Percentiles rank a stretch among this genome's conserved stretches.
These are phyloP conservation scores for Aspergillus baeticus DNA, from an alignment of 495 filamentous ascomycete species.

Conservation along the genomic window DNA sequence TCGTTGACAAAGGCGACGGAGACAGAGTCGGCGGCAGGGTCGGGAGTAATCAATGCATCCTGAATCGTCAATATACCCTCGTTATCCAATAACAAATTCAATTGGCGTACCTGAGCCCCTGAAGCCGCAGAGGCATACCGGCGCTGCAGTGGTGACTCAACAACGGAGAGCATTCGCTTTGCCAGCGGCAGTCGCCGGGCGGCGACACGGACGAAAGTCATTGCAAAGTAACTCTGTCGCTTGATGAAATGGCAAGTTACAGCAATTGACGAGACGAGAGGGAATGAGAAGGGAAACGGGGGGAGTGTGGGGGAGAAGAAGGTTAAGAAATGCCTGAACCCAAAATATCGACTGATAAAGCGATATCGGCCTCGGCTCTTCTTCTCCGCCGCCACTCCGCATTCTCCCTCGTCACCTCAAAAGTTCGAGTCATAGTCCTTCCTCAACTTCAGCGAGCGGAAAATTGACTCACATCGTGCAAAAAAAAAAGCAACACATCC, in stretches of 20 bases:
- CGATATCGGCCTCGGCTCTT: conserved; percentile 33
- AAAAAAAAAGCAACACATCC: neutral
- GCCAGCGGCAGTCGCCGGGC: conserved; percentile 41
- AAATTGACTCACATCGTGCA: neutral
- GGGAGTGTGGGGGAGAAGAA: conserved; percentile 1
- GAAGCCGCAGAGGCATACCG: conserved; percentile 34
- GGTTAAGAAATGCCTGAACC: conserved; percentile 3
- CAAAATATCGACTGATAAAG: conserved; percentile 6
- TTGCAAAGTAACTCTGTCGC: conserved; percentile 1
- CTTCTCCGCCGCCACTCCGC: conserved; percentile 15
- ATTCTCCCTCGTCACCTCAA: conserved; percentile 1
- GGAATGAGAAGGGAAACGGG: conserved; percentile 5
- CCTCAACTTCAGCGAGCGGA: neutral
- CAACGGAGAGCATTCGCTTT: conserved; percentile 26
- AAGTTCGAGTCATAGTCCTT: neutral
- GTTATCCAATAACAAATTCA: neutral
- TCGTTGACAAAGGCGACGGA: conserved; percentile 71
- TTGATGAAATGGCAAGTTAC: conserved; percentile 14
- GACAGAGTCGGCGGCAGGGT: conserved; percentile 74
- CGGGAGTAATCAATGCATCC: conserved; percentile 70
- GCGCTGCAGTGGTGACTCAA: conserved; percentile 40
- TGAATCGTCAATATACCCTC: conserved; percentile 40
- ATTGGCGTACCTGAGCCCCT: conserved; percentile 26
- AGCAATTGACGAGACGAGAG: conserved; percentile 1
- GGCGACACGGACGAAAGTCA: conserved; percentile 34